These are phyloP conservation scores for Fusarium napiforme DNA, from an alignment of 2,329 filamentous ascomycete species.

Conservation along the genomic window DNA sequence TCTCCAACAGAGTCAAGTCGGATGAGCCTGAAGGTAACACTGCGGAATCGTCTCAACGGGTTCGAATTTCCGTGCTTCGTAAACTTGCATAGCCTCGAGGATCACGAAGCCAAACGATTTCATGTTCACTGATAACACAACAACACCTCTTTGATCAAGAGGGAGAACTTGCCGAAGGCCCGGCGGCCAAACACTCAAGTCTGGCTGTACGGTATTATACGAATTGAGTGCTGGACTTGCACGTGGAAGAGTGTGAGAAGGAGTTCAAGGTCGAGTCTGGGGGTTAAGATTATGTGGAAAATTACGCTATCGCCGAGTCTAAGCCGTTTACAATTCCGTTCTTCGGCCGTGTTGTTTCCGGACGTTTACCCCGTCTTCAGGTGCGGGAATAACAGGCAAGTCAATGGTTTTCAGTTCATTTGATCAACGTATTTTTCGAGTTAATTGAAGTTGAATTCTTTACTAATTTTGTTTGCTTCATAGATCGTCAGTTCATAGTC, in stretches of 20 bases:
- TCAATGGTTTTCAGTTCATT: no score
- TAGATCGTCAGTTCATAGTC: not conserved
- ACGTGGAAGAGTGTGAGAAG: not conserved
- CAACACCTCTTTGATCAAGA: not conserved
- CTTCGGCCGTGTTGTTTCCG: conserved; percentile 15
- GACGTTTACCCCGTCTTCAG: not conserved
- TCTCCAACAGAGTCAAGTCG: not conserved
- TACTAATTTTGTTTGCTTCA: not conserved
- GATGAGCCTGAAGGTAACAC: conserved; percentile 7
- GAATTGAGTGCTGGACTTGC: not conserved
- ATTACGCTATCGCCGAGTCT: conserved; percentile 31
- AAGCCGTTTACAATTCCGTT: conserved; percentile 7
- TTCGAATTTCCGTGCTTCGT: not conserved
- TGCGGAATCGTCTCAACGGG: not conserved
- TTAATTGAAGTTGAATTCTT: not conserved
- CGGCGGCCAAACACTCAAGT: conserved; percentile 4
- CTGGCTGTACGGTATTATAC: not conserved
- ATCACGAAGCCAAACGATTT: conserved; percentile 6
- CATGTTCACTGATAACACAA: conserved; percentile 21
- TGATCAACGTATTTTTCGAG: not conserved
- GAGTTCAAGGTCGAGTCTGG: not conserved
- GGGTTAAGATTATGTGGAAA: conserved; percentile 1
- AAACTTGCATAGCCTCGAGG: conserved; percentile 18
- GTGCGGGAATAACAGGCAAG: not conserved
- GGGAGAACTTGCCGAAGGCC: conserved; percentile 3